Evolutionary conservation across 345 rosid species (phyloP).

Genomic region (Sonneratia alba): DNA sequence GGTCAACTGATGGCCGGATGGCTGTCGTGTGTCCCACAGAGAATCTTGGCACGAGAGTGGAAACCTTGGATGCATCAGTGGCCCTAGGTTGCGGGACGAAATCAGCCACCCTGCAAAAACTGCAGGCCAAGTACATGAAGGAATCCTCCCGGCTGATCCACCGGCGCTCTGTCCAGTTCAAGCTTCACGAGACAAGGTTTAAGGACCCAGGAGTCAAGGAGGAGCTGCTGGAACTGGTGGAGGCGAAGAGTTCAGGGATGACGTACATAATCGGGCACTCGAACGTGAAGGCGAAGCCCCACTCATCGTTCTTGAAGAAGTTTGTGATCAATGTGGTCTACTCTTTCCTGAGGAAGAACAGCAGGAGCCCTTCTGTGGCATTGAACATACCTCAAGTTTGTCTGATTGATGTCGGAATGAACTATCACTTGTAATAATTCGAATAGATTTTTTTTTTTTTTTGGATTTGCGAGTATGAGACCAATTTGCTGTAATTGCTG

Average conservation of each 20-base stretch:
- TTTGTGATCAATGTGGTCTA: slow-evolving; percentile 56
- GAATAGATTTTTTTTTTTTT: not conserved
- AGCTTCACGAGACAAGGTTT: slow-evolving; percentile 46
- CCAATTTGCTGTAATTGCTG: not conserved
- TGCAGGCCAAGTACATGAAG: slow-evolving; percentile 52
- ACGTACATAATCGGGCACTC: slow-evolving; percentile 75
- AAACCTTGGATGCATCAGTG: slow-evolving; percentile 12
- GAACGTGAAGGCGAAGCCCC: slow-evolving; percentile 59
- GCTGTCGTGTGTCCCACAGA: slow-evolving; percentile 79
- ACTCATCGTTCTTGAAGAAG: slow-evolving; percentile 60
- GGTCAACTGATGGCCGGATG: slow-evolving; percentile 54
- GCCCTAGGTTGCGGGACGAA: slow-evolving; percentile 32
- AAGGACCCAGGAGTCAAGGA: slow-evolving; percentile 56
- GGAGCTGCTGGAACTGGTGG: slow-evolving; percentile 67
- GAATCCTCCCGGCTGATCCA: slow-evolving; percentile 43
- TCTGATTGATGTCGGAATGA: slow-evolving; percentile 89
- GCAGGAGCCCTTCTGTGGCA: slow-evolving; percentile 66
- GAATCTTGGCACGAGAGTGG: slow-evolving; percentile 60
- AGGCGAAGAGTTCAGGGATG: slow-evolving; percentile 66
- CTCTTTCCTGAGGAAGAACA: slow-evolving; percentile 76
- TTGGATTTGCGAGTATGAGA: not conserved
- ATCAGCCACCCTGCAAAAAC: slow-evolving; percentile 43
- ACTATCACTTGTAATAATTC: slow-evolving; percentile 41
- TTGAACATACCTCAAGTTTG: slow-evolving; percentile 81
- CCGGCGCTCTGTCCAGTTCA: slow-evolving; percentile 34